Percentiles rank a stretch among this genome's conserved stretches.
These are phyloP conservation scores for Cenchrus fungigraminus DNA, from an alignment of 176 grass and related monocot genomes.

Conservation along the genomic window DNA sequence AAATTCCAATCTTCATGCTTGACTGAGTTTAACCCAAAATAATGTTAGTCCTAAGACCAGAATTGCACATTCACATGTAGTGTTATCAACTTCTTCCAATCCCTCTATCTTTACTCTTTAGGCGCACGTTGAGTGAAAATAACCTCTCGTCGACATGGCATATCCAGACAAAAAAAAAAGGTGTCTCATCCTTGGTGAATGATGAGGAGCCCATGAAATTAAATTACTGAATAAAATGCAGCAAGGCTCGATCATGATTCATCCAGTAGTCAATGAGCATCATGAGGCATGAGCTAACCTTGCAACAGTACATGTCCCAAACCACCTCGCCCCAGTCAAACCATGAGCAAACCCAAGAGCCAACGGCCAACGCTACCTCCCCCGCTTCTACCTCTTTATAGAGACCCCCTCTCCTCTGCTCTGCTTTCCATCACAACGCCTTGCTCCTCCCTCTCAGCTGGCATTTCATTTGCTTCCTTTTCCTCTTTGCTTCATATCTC, in stretches of 20 bases:
- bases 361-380: constrained; percentile 5
- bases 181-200: not conserved
- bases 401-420: not conserved
- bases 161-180: not conserved
- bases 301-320: not conserved
- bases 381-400: constrained; percentile 33
- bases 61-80: not conserved
- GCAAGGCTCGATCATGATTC: not conserved
- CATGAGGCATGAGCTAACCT: not conserved
- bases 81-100: not conserved
- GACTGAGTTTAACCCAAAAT: not conserved
- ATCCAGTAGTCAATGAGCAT: not conserved
- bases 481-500: not conserved
- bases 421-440: not conserved
- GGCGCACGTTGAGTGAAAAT: not conserved
- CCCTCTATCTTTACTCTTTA: not conserved
- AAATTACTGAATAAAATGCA: not conserved
- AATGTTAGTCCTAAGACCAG: not conserved
- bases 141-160: not conserved
- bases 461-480: not conserved
- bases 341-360: not conserved
- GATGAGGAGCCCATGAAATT: not conserved
- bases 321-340: not conserved
- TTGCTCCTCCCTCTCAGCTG: not conserved
- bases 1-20: not conserved